Base-by-base conservation (phyloP, 2,329 filamentous ascomycete species). In the Xylaria multiplex region DNA sequence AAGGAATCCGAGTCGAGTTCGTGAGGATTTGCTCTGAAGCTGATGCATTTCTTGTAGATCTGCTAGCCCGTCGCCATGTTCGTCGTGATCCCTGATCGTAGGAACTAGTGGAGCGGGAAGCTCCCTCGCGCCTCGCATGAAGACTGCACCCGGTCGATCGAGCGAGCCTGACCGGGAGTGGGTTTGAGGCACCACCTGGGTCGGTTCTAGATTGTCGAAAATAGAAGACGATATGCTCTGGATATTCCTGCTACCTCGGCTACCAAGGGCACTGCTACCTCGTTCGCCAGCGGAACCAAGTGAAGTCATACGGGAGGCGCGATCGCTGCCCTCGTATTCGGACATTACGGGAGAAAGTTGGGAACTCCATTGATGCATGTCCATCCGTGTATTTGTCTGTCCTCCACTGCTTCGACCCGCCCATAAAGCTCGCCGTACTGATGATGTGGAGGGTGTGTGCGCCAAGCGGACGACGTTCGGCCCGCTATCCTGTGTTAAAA, bases 331-430 rank as follows among this genome's bases (percentile, higher is more conserved):
- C 68, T 90, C 88, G 73, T 85, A 86, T 74, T 88, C 88, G 40
- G 88, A 90, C 76, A 85, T 80, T 67, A 90, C 87, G 50, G 87
- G 88, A 45, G 88, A 90, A 48, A 90, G 81, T 76, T 88, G 86
- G 50, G 85, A 85, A 77, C 86, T 88, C 86, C 87, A 89, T 82
- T 86, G 85, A 73, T 88, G 86, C 62, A 83, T 81, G 65, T 84
- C 76, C 81, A 86, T 86, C 71, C 73, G 73, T 68, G 70, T 62
- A 64, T 66, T 66, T 56, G 65, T 71, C 37, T 70, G 66, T 54
- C 61, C 57, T 40, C 66, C 50, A 59, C 46, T 71, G 60, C 71
- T 64, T 59, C 71, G 69, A 22, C 72, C 72, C 58, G 70, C 74
- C 73, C 73, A 75, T 75, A 75, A 66, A 72, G 73, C 69, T 66